Evolutionary conservation across 257 asterid genomes (phyloP), one percentile per base, ranked within the genome.

Genomic region (Fraxinus quadrangulata): DNA sequence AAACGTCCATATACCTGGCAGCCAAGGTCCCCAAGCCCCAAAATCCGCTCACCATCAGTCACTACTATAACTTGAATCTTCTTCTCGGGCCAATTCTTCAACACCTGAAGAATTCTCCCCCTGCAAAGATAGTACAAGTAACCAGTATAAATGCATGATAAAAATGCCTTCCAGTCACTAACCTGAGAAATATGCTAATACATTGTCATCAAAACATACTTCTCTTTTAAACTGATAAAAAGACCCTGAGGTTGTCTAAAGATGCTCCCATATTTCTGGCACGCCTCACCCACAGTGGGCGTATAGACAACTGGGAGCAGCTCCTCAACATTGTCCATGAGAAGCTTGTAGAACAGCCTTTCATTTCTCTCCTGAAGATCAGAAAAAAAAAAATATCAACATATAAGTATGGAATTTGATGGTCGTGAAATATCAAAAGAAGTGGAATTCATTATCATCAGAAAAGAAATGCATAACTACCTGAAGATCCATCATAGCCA

Each of bases 401-500:
- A 19, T 11, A 47, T 61, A 68, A 30, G 59, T 39, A 2, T 23
- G 75, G 36, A 31, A 28, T 37, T 39, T 16, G 42, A 59, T 67
- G 36, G 40, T 34, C 17, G 47, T 28, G 30, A 24, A 71, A 26
- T 13, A 42, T 42, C 51, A 42, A 42, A 12, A 42, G 49, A 51
- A 67, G 16, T 6, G 28, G 68, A 61, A 9, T 63, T 23, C 21
- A 63, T 10, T 12, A 26, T 8, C 69, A 24, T 24, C 66, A 36
- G 7, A 39, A 24, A 42, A 34, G 28, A 45, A 42, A 26, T 21
- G 40, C 8, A 70, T 34, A 34, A 73, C 67, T 85, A 89, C 97
- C 97, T 91, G 92, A 70, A 91, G 94, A 82, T 91, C 97, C 97
- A 91, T 91, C 97, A 91, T 79, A 54, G 97, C 93, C 85, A 90